Evolutionary conservation across 2,329 filamentous ascomycete species (phyloP).

Genomic region (Sarocladium oryzae): DNA sequence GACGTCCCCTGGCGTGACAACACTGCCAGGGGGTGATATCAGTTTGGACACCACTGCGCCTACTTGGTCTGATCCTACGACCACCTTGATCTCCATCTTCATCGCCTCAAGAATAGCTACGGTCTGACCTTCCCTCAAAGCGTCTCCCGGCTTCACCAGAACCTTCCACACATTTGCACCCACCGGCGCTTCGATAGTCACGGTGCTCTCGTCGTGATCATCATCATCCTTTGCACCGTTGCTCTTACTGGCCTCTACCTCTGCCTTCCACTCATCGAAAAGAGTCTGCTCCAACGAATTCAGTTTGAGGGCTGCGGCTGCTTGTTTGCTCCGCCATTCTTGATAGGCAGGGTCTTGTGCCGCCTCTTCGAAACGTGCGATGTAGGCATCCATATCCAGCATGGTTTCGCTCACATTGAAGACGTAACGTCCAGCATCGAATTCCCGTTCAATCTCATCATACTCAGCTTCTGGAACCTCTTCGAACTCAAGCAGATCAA

Average conservation of each 20-base stretch:
- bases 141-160: constrained; percentile 33
- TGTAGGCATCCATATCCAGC: constrained; percentile 24
- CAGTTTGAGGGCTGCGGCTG: constrained; percentile 14
- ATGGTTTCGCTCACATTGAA: constrained; percentile 19
- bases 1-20: neutral
- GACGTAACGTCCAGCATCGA: constrained; percentile 21
- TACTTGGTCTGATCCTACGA: neutral
- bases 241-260: constrained; percentile 16
- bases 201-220: constrained; percentile 18
- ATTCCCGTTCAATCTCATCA: constrained; percentile 18
- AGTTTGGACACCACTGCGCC: neutral
- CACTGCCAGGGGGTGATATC: neutral
- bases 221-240: constrained; percentile 13
- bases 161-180: constrained; percentile 51
- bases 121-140: constrained; percentile 33
- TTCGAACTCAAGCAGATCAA: constrained; percentile 25
- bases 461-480: constrained; percentile 24
- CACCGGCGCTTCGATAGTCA: constrained; percentile 33
- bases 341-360: constrained; percentile 15
- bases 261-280: constrained; percentile 23
- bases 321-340: constrained; percentile 16
- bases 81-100: constrained; percentile 40
- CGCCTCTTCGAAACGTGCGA: constrained; percentile 16
- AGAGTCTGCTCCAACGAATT: constrained; percentile 19
- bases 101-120: constrained; percentile 47